A percentile compares a stretch with the other conserved stretches of the same genome.
These are phyloP conservation scores for Deuterostichococcus epilithicus DNA, from an alignment of 139 green algal genomes.

Conservation along the genomic window DNA sequence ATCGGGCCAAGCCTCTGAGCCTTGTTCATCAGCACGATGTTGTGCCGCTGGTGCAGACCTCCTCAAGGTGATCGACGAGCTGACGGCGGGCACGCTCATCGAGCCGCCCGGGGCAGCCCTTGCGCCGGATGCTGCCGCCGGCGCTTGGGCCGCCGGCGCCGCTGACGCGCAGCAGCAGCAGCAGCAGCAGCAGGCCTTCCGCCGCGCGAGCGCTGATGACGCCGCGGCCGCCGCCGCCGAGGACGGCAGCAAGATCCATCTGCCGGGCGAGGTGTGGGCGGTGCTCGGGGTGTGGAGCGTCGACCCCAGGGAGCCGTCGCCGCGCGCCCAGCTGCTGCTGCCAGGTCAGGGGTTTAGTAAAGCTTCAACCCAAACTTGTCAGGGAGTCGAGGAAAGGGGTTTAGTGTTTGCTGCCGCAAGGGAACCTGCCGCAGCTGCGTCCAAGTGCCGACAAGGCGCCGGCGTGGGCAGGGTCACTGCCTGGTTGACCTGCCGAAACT, in stretches of 20 bases:
- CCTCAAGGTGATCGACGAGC: conserved; percentile 35
- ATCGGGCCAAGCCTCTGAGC: too few relatives aligned
- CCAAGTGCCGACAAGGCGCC: too few relatives aligned
- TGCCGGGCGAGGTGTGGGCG: neutral
- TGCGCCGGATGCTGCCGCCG: neutral
- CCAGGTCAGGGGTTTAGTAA: neutral
- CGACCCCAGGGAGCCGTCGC: neutral
- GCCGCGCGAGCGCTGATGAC: neutral
- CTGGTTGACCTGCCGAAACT: too few relatives aligned
- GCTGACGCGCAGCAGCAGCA: neutral
- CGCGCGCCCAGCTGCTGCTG: neutral
- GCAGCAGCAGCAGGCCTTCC: neutral
- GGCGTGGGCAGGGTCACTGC: too few relatives aligned
- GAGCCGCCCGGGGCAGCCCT: conserved; percentile 1
- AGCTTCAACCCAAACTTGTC: too few relatives aligned
- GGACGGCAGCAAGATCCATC: neutral
- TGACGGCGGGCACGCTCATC: conserved; percentile 18
- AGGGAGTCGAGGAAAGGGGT: too few relatives aligned
- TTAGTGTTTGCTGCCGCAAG: too few relatives aligned
- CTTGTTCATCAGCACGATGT: too few relatives aligned
- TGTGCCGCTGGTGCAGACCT: conserved; percentile 15
- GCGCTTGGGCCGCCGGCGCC: conserved; percentile 20
- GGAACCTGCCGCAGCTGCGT: too few relatives aligned
- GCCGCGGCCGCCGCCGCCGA: too few relatives aligned
- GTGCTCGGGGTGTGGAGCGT: neutral